These are phyloP conservation scores for Trichomonas vaginalis DNA, from an alignment of 208 protist genomes.

Conservation along the genomic window DNA sequence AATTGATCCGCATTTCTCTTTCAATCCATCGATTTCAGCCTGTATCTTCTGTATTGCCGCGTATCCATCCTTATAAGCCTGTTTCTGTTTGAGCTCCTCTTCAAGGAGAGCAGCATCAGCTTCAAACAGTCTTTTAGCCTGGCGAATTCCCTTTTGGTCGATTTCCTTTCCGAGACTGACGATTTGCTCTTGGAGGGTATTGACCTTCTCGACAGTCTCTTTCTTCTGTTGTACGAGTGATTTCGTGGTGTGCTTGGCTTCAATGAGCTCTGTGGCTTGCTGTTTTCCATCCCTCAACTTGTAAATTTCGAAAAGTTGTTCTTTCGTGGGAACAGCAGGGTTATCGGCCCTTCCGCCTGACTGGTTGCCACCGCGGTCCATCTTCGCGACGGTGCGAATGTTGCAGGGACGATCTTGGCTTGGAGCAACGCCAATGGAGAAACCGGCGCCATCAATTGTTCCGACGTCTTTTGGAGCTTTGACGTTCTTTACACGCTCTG, in stretches of 20 bases:
- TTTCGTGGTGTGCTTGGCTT: not conserved
- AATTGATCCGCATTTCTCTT: not conserved
- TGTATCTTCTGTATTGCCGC: not conserved
- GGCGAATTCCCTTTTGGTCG: not conserved
- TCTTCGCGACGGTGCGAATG: not conserved
- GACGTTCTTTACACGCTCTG: not conserved
- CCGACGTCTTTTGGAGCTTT: conserved; percentile 13
- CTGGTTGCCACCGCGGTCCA: not conserved
- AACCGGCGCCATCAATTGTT: not conserved
- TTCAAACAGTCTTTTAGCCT: not conserved
- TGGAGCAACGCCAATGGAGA: not conserved
- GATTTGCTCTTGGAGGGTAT: not conserved
- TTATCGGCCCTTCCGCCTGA: not conserved
- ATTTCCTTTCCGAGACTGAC: not conserved
- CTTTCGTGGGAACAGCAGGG: not conserved
- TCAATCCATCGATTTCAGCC: not conserved
- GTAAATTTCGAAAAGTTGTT: not conserved
- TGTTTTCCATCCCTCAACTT: not conserved
- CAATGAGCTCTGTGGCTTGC: not conserved
- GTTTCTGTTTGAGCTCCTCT: not conserved
- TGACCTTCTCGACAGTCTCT: not conserved
- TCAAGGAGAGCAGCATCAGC: not conserved
- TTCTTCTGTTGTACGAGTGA: not conserved
- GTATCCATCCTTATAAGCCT: not conserved
- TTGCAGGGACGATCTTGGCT: not conserved